Evolutionary conservation across 2,329 filamentous ascomycete species (phyloP).

Genomic region (Malbranchea cinnamomea): DNA sequence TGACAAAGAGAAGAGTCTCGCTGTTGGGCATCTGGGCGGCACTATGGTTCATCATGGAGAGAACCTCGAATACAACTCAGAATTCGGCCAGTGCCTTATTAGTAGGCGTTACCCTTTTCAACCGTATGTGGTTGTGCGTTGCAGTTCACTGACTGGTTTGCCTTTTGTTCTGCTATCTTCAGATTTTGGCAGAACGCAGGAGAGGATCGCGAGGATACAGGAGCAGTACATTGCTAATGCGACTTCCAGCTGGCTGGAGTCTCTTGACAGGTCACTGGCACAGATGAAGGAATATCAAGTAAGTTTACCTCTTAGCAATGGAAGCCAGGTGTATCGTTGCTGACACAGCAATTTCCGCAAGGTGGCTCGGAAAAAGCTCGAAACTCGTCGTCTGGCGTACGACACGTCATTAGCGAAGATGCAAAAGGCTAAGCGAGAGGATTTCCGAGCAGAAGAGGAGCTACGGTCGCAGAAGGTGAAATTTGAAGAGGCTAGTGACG

Average conservation of each 20-base stretch:
- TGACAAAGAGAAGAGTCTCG: constrained; percentile 75
- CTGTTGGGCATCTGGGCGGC: constrained; percentile 63
- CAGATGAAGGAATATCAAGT: constrained; percentile 99
- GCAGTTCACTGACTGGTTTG: background rate
- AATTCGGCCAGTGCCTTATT: constrained; percentile 76
- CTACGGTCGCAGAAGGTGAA: constrained; percentile 82
- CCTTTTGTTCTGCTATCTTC: too few relatives aligned
- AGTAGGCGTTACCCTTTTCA: constrained; percentile 32
- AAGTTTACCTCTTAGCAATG: constrained; percentile 19
- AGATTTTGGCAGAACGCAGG: constrained; percentile 74
- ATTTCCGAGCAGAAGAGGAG: constrained; percentile 87
- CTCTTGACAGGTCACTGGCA: constrained; percentile 71
- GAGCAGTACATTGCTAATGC: constrained; percentile 67
- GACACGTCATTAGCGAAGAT: constrained; percentile 81
- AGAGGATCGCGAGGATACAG: constrained; percentile 71
- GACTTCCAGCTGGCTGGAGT: constrained; percentile 75
- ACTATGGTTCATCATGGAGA: constrained; percentile 82
- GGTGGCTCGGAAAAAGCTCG: constrained; percentile 84
- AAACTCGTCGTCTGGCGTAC: constrained; percentile 74
- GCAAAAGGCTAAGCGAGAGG: constrained; percentile 86
- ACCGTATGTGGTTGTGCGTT: background rate
- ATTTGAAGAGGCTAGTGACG: constrained; percentile 89
- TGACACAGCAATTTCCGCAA: constrained; percentile 20
- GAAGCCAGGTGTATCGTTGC: constrained; percentile 4
- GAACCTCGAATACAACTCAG: constrained; percentile 80